Conservation (phyloP, 2,329 filamentous ascomycete genomes). For the Aspergillus glaucus region DNA sequence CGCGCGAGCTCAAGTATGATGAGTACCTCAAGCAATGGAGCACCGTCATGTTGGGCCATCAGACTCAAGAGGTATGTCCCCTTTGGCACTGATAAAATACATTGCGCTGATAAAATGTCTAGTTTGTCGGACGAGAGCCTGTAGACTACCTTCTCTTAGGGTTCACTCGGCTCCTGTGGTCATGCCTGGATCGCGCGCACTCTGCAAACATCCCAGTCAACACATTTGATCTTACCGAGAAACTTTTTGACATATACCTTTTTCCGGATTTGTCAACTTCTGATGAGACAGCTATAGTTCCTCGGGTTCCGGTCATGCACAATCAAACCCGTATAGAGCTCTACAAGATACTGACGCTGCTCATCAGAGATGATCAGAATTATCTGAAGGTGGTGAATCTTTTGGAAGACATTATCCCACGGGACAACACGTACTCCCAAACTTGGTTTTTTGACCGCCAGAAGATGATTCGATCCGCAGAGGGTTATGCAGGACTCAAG, state of each 20-base stretch:
- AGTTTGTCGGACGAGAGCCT: constrained; percentile 43
- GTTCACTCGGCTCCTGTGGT: constrained; percentile 38
- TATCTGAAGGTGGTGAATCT: constrained; percentile 48
- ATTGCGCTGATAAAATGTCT: constrained; percentile 14
- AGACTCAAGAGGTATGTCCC: constrained; percentile 35
- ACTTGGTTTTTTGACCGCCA: constrained; percentile 57
- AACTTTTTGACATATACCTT: constrained; percentile 58
- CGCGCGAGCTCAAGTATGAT: constrained; percentile 30
- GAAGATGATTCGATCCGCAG: constrained; percentile 64
- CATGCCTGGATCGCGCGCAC: constrained; percentile 36
- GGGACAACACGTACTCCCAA: constrained; percentile 58
- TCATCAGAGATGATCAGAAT: constrained; percentile 49
- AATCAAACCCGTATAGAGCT: constrained; percentile 52
- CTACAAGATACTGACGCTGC: constrained; percentile 53
- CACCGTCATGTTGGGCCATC: constrained; percentile 36
- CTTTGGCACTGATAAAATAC: background rate
- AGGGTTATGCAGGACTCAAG: constrained; percentile 80
- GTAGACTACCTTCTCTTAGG: constrained; percentile 40
- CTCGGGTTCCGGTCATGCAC: constrained; percentile 47
- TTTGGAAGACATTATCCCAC: constrained; percentile 47
- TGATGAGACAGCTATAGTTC: constrained; percentile 18
- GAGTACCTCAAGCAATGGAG: constrained; percentile 41
- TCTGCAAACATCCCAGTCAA: constrained; percentile 25
- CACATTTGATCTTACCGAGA: constrained; percentile 40
- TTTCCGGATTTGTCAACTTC: constrained; percentile 51